Percentiles rank a stretch among this genome's conserved stretches.
Evolutionary conservation across 2,329 filamentous ascomycete genomes (phyloP).

Genomic region (Colletotrichum destructivum): DNA sequence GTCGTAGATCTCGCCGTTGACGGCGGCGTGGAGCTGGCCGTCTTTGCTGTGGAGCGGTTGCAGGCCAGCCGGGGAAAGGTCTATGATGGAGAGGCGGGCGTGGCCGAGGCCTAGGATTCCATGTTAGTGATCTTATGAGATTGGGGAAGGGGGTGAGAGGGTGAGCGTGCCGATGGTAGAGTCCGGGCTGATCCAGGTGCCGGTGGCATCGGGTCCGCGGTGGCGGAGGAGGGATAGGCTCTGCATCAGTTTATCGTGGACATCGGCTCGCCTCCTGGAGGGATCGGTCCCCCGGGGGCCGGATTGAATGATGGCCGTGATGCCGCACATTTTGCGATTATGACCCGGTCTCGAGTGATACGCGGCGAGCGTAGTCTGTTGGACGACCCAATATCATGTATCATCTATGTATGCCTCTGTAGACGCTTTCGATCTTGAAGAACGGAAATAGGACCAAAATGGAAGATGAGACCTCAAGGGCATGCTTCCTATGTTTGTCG

Average conservation of each 20-base stretch:
- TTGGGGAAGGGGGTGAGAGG: too few relatives aligned
- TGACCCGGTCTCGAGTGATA: neutral
- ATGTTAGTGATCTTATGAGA: neutral
- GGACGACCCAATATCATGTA: neutral
- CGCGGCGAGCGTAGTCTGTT: neutral
- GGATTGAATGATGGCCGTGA: neutral
- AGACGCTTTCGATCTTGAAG: neutral
- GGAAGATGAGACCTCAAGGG: neutral
- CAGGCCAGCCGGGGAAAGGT: slow-evolving; percentile 59
- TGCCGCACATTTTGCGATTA: neutral
- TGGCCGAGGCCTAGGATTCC: slow-evolving; percentile 55
- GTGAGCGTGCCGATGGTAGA: slow-evolving; percentile 13
- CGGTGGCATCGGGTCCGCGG: slow-evolving; percentile 48
- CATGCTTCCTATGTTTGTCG: neutral
- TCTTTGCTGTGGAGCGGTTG: slow-evolving; percentile 61
- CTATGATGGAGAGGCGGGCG: slow-evolving; percentile 65
- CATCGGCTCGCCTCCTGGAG: neutral
- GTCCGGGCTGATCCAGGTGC: slow-evolving; percentile 44
- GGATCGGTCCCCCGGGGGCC: neutral
- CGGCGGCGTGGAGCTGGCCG: slow-evolving; percentile 63
- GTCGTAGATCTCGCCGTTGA: slow-evolving; percentile 59
- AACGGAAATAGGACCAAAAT: neutral
- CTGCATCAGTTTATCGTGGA: neutral
- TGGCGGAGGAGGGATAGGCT: slow-evolving; percentile 43
- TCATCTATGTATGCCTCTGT: neutral